Evolutionary conservation across 1,284 basidiomycete genomes (phyloP).

Genomic region (Boletus calvinii): DNA sequence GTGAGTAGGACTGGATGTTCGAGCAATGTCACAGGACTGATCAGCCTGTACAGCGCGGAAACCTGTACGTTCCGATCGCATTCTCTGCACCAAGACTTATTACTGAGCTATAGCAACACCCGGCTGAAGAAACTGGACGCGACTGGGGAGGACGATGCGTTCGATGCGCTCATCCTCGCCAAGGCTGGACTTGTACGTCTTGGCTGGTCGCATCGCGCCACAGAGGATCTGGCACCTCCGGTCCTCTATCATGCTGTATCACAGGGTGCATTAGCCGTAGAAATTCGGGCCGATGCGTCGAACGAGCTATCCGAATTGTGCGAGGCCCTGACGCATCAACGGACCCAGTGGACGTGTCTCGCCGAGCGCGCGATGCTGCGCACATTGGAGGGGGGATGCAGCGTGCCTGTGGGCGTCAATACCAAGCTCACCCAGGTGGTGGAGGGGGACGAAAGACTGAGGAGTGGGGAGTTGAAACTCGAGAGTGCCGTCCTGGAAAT

Average conservation of each 20-base stretch:
- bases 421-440: constrained; percentile 42
- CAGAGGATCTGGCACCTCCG: constrained; percentile 73
- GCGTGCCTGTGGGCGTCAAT: constrained; percentile 91
- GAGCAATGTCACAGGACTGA: constrained; percentile 8
- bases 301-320: constrained; percentile 61
- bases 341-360: constrained; percentile 71
- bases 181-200: constrained; percentile 91
- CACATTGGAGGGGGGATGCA: constrained; percentile 94
- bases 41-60: constrained; percentile 59
- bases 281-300: constrained; percentile 78
- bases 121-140: constrained; percentile 92
- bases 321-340: constrained; percentile 67
- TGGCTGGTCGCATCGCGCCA: constrained; percentile 76
- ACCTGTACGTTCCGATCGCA: constrained; percentile 51
- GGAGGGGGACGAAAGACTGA: constrained; percentile 30
- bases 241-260: constrained; percentile 88
- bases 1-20: constrained; percentile 49
- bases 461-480: constrained; percentile 27
- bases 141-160: constrained; percentile 64
- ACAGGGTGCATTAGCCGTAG: constrained; percentile 90
- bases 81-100: constrained; percentile 8
- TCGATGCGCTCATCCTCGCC: constrained; percentile 89
- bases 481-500: constrained; percentile 50
- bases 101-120: constrained; percentile 60
- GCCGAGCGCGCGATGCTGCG: constrained; percentile 88